These are phyloP conservation scores for Acacia melanoxylon DNA, from an alignment of 306 rosid genomes.

Conservation along the genomic window DNA sequence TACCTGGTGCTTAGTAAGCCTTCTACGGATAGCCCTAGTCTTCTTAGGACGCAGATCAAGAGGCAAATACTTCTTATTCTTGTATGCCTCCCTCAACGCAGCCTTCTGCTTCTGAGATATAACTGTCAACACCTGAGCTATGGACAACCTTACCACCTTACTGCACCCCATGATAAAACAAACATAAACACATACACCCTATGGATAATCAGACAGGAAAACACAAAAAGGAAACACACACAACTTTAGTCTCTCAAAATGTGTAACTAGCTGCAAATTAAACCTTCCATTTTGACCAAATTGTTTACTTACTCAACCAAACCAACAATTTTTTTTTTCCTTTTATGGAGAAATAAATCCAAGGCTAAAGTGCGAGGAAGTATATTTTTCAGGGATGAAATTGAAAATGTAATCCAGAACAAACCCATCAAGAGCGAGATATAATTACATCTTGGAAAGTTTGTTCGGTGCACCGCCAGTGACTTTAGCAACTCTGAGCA, in stretches of 20 bases:
- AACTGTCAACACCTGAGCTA: constrained; percentile 94
- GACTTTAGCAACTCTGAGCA: constrained; percentile 98
- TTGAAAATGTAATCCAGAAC: neutral
- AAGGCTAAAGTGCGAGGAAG: neutral
- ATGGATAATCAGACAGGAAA: neutral
- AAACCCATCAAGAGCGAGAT: neutral
- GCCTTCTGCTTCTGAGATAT: constrained; percentile 92
- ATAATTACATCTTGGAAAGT: constrained; percentile 84
- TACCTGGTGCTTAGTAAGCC: constrained; percentile 97
- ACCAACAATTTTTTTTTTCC: neutral
- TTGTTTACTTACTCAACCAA: neutral
- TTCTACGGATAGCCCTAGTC: constrained; percentile 91
- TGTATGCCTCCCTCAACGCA: constrained; percentile 81
- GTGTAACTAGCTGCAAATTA: neutral
- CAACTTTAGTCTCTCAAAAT: neutral
- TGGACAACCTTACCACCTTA: constrained; percentile 84
- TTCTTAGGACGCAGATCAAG: constrained; percentile 98
- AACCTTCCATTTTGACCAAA: neutral
- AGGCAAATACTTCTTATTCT: constrained; percentile 84
- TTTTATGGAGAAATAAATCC: neutral
- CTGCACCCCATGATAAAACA: constrained; percentile 40
- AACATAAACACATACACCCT: constrained; percentile 3
- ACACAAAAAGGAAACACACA: neutral
- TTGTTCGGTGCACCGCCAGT: constrained; percentile 98
- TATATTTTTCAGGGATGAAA: neutral